phyloP scores from a whole-genome alignment of 768 basidiomycete species.

The Pulveroboletus sp. region DNA sequence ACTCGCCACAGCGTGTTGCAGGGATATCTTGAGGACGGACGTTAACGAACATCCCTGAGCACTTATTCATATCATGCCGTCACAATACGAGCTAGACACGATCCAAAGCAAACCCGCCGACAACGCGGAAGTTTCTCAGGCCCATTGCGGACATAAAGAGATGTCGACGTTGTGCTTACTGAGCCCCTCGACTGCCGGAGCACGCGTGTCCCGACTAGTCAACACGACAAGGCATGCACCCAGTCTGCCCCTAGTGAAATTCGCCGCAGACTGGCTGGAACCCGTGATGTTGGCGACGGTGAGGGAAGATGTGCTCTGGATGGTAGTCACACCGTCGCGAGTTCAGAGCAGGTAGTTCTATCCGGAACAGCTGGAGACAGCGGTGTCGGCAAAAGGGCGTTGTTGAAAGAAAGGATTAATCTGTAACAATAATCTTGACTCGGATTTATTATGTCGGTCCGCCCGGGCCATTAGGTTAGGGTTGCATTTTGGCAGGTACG shows the following conservation, averaged over 20 bases:
- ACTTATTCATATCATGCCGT: constrained; percentile 4
- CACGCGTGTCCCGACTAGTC: too few species aligned
- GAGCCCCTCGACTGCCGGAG: background rate
- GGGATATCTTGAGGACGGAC: background rate
- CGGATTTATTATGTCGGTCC: background rate
- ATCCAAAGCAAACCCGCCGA: constrained; percentile 1
- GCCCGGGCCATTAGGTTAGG: background rate
- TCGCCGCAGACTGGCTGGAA: background rate
- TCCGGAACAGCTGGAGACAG: too few species aligned
- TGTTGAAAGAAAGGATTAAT: too few species aligned
- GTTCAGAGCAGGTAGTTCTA: too few species aligned
- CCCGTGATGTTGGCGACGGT: too few species aligned
- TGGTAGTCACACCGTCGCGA: too few species aligned
- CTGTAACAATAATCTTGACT: background rate
- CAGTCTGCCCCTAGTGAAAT: too few species aligned
- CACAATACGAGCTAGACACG: background rate
- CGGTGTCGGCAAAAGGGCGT: too few species aligned
- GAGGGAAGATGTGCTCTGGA: too few species aligned
- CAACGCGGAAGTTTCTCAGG: background rate
- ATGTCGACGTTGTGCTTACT: constrained; percentile 1
- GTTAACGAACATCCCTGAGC: background rate
- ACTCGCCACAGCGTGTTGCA: constrained; percentile 5
- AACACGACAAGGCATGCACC: too few species aligned
- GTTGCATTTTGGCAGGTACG: background rate
- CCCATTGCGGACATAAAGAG: constrained; percentile 3